These are phyloP conservation scores for Suillus alpinus DNA, from an alignment of 768 basidiomycete species.

Conservation along the genomic window DNA sequence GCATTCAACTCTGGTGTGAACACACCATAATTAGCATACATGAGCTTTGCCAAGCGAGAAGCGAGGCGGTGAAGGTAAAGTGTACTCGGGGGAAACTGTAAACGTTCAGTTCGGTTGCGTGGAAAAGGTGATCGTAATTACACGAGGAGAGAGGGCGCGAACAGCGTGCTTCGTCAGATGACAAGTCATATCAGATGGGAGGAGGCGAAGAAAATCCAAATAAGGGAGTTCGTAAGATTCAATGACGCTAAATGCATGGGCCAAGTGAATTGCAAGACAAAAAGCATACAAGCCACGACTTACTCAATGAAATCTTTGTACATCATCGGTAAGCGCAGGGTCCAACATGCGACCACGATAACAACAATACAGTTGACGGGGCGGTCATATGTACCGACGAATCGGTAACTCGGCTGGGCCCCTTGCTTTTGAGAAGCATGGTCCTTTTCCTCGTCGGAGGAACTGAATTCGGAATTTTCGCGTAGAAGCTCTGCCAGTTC, in stretches of 20 bases:
- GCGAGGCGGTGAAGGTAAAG: conserved; percentile 55
- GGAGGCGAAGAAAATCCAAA: conserved; percentile 61
- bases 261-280: conserved; percentile 3
- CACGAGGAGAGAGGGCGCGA: conserved; percentile 68
- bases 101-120: conserved; percentile 7
- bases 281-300: conserved; percentile 20
- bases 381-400: conserved; percentile 32
- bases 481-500: conserved; percentile 40
- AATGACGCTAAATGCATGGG: conserved; percentile 51
- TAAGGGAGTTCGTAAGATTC: conserved; percentile 79
- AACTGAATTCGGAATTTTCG: conserved; percentile 35
- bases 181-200: conserved; percentile 57
- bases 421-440: conserved; percentile 7
- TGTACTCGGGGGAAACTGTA: conserved; percentile 64
- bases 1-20: conserved; percentile 72
- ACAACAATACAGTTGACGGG: conserved; percentile 60
- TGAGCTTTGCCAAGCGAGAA: conserved; percentile 57
- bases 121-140: conserved; percentile 28
- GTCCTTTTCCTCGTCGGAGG: conserved; percentile 16
- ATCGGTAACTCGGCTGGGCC: conserved; percentile 11
- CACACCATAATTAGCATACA: conserved; percentile 55
- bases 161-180: conserved; percentile 74
- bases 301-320: conserved; percentile 76
- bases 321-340: conserved; percentile 70
- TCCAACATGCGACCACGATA: conserved; percentile 76